Conservation (phyloP, 768 basidiomycete species). For the Suillus discolor region DNA sequence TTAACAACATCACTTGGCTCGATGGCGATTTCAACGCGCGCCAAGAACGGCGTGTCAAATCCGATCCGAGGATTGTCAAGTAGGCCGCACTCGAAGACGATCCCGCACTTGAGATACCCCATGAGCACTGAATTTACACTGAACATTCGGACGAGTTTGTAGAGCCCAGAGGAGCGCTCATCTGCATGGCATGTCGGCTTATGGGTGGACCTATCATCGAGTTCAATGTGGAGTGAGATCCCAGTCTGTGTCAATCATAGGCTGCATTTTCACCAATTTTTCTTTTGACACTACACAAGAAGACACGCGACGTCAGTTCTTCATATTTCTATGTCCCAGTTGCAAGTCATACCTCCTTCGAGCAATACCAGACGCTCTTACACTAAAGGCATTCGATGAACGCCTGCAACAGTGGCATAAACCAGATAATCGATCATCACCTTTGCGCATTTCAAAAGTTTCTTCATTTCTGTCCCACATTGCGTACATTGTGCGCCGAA, state of each 20-base stretch:
- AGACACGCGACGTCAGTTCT: not conserved
- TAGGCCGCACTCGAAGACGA: constrained; percentile 17
- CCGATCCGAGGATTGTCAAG: constrained; percentile 13
- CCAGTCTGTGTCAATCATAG: not conserved
- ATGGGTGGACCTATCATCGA: constrained; percentile 15
- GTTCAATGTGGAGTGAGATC: not conserved
- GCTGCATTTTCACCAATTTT: constrained; percentile 15
- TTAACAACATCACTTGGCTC: constrained; percentile 11
- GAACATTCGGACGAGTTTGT: constrained; percentile 17
- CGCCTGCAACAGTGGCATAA: not conserved
- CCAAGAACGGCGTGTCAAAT: constrained; percentile 18
- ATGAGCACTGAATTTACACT: constrained; percentile 10
- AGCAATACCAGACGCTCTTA: constrained; percentile 24
- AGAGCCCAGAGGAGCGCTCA: constrained; percentile 17
- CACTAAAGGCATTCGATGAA: constrained; percentile 10
- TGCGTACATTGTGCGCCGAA: constrained; percentile 14
- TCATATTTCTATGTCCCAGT: not conserved
- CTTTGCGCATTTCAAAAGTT: constrained; percentile 16
- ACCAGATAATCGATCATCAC: not conserved
- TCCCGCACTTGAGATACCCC: constrained; percentile 11
- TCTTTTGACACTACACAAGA: constrained; percentile 16
- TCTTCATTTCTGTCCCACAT: constrained; percentile 10
- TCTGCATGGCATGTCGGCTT: constrained; percentile 13
- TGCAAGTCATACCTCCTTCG: constrained; percentile 10
- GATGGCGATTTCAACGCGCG: constrained; percentile 16